Conservation (phyloP, 1,284 basidiomycete genomes). For the Cutaneotrichosporon mucoides region DNA sequence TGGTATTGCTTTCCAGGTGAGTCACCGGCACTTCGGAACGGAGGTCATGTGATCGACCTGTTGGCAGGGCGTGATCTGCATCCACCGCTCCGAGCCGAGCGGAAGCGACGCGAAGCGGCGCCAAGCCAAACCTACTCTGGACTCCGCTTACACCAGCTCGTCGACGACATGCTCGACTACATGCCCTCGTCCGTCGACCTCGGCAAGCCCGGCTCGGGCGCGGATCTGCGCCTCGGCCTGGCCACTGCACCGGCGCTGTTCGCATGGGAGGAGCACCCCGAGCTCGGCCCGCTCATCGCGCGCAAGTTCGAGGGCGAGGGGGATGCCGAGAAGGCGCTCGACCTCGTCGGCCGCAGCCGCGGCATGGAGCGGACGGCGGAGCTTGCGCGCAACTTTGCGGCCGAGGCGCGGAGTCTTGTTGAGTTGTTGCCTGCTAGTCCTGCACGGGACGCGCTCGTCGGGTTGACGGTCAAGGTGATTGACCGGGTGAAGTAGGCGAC, state of each 20-base stretch:
- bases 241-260: conserved; percentile 92
- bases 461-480: conserved; percentile 50
- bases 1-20: conserved; percentile 90
- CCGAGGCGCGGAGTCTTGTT: conserved; percentile 69
- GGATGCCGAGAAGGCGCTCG: conserved; percentile 76
- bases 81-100: neutral
- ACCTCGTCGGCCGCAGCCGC: conserved; percentile 67
- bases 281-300: conserved; percentile 71
- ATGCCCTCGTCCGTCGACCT: conserved; percentile 63
- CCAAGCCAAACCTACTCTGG: no score
- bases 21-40: conserved; percentile 31
- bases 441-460: conserved; percentile 64
- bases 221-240: conserved; percentile 79
- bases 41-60: no score
- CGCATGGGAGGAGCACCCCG: conserved; percentile 83
- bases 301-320: conserved; percentile 78
- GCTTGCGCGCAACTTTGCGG: conserved; percentile 72
- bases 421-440: conserved; percentile 74
- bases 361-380: conserved; percentile 74
- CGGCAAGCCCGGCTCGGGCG: conserved; percentile 76
- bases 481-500: conserved; percentile 46
- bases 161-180: conserved; percentile 89
- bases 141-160: conserved; percentile 59
- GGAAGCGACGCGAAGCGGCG: no score
- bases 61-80: no score